Evolutionary conservation across 1,139 yeast genomes (phyloP).

Genomic region (Saccharomyces hybrid): DNA sequence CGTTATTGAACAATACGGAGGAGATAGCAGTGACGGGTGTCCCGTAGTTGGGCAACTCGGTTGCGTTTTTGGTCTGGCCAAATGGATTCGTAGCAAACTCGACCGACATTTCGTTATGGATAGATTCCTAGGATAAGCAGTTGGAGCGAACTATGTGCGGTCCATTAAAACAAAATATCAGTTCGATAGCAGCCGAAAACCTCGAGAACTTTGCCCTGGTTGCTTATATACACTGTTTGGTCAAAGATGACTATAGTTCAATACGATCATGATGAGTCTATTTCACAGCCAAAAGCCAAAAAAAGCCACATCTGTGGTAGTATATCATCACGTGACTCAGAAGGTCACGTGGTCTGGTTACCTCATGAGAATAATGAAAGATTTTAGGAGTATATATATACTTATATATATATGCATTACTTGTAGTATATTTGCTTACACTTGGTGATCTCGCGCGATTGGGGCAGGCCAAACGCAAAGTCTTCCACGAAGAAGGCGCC

Average conservation of each 20-base stretch:
- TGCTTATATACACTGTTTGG: neutral
- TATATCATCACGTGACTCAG: neutral
- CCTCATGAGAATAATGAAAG: neutral
- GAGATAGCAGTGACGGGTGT: constrained; percentile 38
- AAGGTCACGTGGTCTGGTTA: neutral
- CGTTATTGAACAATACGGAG: constrained; percentile 57
- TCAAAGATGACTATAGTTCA: neutral
- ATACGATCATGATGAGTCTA: neutral
- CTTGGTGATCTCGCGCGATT: constrained; percentile 66
- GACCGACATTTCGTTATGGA: neutral
- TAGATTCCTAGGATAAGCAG: neutral
- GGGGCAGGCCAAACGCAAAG: constrained; percentile 79
- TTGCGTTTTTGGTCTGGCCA: constrained; percentile 54
- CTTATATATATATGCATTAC: neutral
- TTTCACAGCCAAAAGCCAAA: neutral
- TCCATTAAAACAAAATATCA: neutral
- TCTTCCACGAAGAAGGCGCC: constrained; percentile 75
- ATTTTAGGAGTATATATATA: neutral
- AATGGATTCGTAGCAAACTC: constrained; percentile 40
- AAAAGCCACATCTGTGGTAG: neutral
- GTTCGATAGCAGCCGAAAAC: neutral
- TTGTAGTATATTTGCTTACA: constrained; percentile 45
- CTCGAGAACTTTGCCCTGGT: neutral
- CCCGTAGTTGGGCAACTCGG: constrained; percentile 35
- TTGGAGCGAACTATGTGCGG: neutral